phyloP scores from a whole-genome alignment of 495 filamentous ascomycete genomes.

The Corynascus novoguineensis region DNA sequence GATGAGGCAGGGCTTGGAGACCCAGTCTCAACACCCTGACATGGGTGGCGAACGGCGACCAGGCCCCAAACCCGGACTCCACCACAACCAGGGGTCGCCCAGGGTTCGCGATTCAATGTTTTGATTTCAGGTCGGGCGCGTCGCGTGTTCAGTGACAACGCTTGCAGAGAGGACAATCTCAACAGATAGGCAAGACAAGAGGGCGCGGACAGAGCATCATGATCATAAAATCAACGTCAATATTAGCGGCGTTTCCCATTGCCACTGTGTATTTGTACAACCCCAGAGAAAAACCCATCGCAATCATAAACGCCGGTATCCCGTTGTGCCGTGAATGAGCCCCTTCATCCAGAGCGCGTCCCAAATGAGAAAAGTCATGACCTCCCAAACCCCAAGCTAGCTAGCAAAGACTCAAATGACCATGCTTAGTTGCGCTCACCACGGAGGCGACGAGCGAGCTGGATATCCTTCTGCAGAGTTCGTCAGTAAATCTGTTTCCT shows the following conservation, averaged over 20 bases:
- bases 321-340: constrained; percentile 25
- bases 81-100: background rate
- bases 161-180: background rate
- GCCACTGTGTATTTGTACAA: constrained; percentile 36
- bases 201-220: background rate
- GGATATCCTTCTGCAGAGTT: constrained; percentile 74
- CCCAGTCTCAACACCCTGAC: no score
- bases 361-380: constrained; percentile 32
- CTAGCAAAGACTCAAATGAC: constrained; percentile 13
- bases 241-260: constrained; percentile 13
- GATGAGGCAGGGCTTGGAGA: no score
- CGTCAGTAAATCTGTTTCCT: no score
- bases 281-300: constrained; percentile 29
- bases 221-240: constrained; percentile 14
- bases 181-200: background rate
- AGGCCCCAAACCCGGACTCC: background rate
- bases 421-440: constrained; percentile 70
- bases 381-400: constrained; percentile 27
- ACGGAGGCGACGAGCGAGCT: constrained; percentile 92
- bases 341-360: constrained; percentile 24
- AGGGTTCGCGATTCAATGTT: background rate
- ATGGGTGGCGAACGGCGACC: background rate
- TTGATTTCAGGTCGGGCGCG: background rate
- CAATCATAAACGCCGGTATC: constrained; percentile 38
- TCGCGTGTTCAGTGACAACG: background rate